A percentile compares a stretch with the other conserved stretches of the same genome.
phyloP scores from a whole-genome alignment of 2,329 filamentous ascomycete genomes.

The Sporothrix brasiliensis region DNA sequence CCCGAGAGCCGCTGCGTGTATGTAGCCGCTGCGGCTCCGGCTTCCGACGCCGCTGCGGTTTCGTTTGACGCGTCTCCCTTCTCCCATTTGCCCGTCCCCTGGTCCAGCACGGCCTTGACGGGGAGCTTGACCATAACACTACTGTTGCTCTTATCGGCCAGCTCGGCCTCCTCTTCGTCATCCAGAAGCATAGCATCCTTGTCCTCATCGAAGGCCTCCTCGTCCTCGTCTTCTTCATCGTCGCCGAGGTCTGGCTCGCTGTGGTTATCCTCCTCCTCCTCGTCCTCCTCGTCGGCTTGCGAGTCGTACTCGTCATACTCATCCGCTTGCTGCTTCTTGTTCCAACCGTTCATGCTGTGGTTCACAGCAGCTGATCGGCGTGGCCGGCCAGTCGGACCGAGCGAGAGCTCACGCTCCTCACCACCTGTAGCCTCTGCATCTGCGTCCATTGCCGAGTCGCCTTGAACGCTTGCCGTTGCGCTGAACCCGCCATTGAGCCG shows the following conservation, averaged over 20 bases:
- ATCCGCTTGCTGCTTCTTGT: slow-evolving; percentile 43
- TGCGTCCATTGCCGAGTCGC: slow-evolving; percentile 41
- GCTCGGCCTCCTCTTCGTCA: slow-evolving; percentile 49
- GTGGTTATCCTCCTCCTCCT: slow-evolving; percentile 57
- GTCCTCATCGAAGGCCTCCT: slow-evolving; percentile 59
- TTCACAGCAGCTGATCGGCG: slow-evolving; percentile 55
- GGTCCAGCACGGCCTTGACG: slow-evolving; percentile 50
- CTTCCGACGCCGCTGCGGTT: neutral
- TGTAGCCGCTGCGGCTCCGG: neutral
- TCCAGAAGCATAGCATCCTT: slow-evolving; percentile 59
- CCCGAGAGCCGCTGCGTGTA: slow-evolving; percentile 28
- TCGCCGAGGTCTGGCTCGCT: slow-evolving; percentile 76
- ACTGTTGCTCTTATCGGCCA: slow-evolving; percentile 40
- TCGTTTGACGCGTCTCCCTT: slow-evolving; percentile 35
- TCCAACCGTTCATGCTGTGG: slow-evolving; percentile 56
- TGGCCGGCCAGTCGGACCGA: slow-evolving; percentile 54
- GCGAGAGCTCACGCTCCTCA: slow-evolving; percentile 44
- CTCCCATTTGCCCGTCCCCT: slow-evolving; percentile 42
- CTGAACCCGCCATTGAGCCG: slow-evolving; percentile 63
- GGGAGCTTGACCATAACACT: slow-evolving; percentile 77
- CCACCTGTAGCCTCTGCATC: slow-evolving; percentile 36
- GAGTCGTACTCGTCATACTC: slow-evolving; percentile 58
- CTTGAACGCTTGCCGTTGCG: slow-evolving; percentile 51
- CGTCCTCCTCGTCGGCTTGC: slow-evolving; percentile 48
- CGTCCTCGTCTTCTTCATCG: slow-evolving; percentile 67